These are phyloP conservation scores for Bruguiera sexangula DNA, from an alignment of 345 rosid genomes.

Conservation along the genomic window DNA sequence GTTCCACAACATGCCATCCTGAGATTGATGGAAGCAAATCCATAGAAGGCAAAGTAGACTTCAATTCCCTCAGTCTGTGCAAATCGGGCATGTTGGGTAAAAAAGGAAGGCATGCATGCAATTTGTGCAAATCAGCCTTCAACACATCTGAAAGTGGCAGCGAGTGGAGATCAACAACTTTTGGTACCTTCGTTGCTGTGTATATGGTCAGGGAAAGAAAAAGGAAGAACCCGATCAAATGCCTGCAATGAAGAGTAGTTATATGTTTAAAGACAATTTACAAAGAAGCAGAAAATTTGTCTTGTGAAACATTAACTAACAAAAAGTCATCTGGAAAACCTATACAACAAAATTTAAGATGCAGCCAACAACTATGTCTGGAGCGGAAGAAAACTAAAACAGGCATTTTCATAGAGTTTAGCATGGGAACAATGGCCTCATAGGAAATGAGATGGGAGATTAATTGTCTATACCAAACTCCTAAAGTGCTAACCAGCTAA, in stretches of 20 bases:
- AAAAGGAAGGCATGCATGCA: conserved; percentile 67
- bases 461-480: too few species aligned
- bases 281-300: not conserved
- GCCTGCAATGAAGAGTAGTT: conserved; percentile 49
- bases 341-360: too few species aligned
- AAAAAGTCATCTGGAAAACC: too few species aligned
- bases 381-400: too few species aligned
- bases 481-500: too few species aligned
- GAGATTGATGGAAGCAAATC: conserved; percentile 41
- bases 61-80: conserved; percentile 45
- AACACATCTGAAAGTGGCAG: conserved; percentile 65
- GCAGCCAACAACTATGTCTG: too few species aligned
- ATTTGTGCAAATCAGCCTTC: conserved; percentile 73
- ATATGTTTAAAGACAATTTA: not conserved
- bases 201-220: conserved; percentile 85
- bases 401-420: too few species aligned
- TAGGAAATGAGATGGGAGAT: too few species aligned
- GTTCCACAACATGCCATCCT: conserved; percentile 73
- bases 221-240: conserved; percentile 95
- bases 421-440: too few species aligned
- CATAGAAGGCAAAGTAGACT: conserved; percentile 36
- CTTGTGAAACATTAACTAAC: not conserved
- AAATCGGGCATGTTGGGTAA: conserved; percentile 56
- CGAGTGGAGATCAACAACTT: conserved; percentile 74
- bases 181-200: conserved; percentile 75